A percentile compares a stretch with the other conserved stretches of the same genome.
Conservation (phyloP, 2,329 filamentous ascomycete species). For the Ciborinia camelliae region DNA sequence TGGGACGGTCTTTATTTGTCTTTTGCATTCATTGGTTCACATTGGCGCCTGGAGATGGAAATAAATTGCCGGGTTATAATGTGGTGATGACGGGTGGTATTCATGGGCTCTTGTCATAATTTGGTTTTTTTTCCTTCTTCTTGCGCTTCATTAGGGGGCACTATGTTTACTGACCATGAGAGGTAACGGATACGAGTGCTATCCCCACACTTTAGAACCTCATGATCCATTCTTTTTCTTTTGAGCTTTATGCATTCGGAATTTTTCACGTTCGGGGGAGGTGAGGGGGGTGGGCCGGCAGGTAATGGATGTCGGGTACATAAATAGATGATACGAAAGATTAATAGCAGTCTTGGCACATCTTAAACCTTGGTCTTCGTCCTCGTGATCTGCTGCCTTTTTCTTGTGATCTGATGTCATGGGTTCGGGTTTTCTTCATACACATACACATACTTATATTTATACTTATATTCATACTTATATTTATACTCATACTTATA, state of each 20-base stretch:
- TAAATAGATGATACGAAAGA: slow-evolving; percentile 10
- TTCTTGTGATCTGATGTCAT: neutral
- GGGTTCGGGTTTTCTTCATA: too few relatives aligned
- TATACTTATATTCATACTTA: too few relatives aligned
- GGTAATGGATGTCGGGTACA: neutral
- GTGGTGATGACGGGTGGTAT: slow-evolving; percentile 3
- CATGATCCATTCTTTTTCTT: neutral
- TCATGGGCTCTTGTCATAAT: slow-evolving; percentile 2
- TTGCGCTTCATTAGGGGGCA: neutral
- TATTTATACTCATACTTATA: too few relatives aligned
- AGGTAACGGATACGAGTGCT: neutral
- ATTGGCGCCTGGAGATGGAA: slow-evolving; percentile 17
- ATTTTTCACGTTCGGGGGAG: neutral
- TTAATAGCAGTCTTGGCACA: neutral
- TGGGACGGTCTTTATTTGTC: slow-evolving; percentile 11
- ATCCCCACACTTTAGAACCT: neutral
- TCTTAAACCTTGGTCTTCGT: neutral
- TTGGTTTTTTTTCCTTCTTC: neutral
- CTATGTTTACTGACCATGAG: neutral
- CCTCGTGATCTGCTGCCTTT: neutral
- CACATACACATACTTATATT: too few relatives aligned
- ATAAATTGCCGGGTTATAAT: slow-evolving; percentile 9
- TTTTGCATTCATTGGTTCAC: slow-evolving; percentile 15
- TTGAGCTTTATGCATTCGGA: neutral
- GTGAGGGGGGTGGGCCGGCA: neutral